Conservation (phyloP, 192 early-diverging fungal genomes). For the Podila verticillata region DNA sequence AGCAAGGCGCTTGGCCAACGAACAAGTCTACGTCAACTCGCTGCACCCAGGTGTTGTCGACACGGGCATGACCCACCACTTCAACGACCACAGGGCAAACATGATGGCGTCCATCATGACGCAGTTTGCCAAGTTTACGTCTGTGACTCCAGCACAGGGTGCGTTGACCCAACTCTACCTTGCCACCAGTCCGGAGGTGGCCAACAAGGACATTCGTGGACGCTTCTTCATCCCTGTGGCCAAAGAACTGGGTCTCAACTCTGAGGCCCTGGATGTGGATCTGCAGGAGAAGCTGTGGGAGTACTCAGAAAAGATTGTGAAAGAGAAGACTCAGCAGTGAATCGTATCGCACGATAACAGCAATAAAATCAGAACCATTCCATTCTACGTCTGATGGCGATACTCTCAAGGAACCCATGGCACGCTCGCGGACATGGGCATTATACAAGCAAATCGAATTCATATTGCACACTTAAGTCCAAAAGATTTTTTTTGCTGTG, state of each 20-base stretch:
- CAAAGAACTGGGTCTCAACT: background rate
- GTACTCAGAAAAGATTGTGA: slow-evolving; percentile 11
- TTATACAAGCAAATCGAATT: too few relatives aligned
- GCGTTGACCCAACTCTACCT: slow-evolving; percentile 54
- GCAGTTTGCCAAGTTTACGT: background rate
- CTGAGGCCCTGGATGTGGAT: slow-evolving; percentile 1
- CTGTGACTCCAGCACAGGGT: slow-evolving; percentile 25
- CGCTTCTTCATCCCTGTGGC: slow-evolving; percentile 9
- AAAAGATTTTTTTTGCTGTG: too few relatives aligned
- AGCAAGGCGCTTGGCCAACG: slow-evolving; percentile 23
- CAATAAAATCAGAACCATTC: too few relatives aligned
- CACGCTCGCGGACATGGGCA: too few relatives aligned
- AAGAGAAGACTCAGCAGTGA: background rate
- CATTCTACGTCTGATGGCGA: too few relatives aligned
- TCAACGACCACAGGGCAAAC: background rate
- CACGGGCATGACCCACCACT: slow-evolving; percentile 13
- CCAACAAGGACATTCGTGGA: slow-evolving; percentile 38
- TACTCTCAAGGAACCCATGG: too few relatives aligned
- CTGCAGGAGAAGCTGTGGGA: slow-evolving; percentile 9
- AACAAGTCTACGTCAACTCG: slow-evolving; percentile 35
- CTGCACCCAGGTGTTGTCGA: slow-evolving; percentile 56
- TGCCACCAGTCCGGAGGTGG: slow-evolving; percentile 58
- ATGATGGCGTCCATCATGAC: background rate
- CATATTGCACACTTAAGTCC: too few relatives aligned
- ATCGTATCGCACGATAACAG: too few relatives aligned